Base-by-base conservation (phyloP, 2,329 filamentous ascomycete genomes). In the Pseudogymnoascus sp. region DNA sequence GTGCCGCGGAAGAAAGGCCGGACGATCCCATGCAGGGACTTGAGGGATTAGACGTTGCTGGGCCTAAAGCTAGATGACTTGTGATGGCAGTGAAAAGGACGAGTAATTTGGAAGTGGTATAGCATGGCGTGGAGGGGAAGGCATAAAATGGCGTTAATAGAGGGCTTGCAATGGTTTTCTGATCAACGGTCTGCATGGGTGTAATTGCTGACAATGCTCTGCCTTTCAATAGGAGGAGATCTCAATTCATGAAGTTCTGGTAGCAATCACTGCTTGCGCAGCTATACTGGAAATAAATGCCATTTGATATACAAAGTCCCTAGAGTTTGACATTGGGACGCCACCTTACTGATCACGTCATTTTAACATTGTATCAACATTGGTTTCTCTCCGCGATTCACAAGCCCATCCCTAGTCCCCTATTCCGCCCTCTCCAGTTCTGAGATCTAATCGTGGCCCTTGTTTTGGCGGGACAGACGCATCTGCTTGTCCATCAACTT, bases 21-120 rank as follows among this genome's bases (percentile, higher is more conserved):
- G 84, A 88, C 69, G 92, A 97, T 77, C 91, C 93, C 3, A 99
- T 99, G 94, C 91, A 97, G 76, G 93, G 92, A 35, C 78, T 99
- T 5, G 92, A 97, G 74, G 91, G 90, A 14, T 79, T 97, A 62
- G 95, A 97, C 75, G 90, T 97, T 69, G 95, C 93, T 62, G 95
- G 95, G 7, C 94, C 94, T 11, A 92, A 90, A 75, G 88, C 84
- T 62, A 86, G 84, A 71, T 94, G 74, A 84, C 66, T 60, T 55
- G 28, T 33, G 49, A 22, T 12, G 49, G 49, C 28, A 55, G n/a
- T 4, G 41, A 59, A 39, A 28, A 6, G 7, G 35, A 45, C 59
- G 35, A 16, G 16, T 61, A 33, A 35, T 42, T 41, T 62, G 55
- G 36, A 30, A 30, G 45, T 30, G 25, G 25, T 33, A 52, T 39